Evolutionary conservation across 257 asterid species (phyloP), one percentile per base, ranked within the genome.

Genomic region (Salvia splendens): DNA sequence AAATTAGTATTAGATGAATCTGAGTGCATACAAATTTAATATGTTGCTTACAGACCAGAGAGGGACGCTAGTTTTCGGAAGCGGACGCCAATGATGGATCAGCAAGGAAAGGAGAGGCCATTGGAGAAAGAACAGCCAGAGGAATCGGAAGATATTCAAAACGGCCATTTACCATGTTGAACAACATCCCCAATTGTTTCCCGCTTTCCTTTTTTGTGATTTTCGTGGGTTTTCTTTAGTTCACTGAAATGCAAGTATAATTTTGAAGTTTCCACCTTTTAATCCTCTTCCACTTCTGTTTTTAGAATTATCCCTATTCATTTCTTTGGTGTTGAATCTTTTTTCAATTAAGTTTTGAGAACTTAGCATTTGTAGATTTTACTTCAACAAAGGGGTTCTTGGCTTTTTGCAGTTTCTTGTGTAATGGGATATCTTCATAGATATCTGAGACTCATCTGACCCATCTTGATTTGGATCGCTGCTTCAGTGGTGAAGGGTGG

Each of bases 141-240:
- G 38, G 98, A 89, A 64, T 3, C 41, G 1, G 98, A 89, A 16
- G 96, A 89, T 12, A 53, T 85, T 66, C 95, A 85, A 67, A 89
- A 86, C 5, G 96, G 95, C 52, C 97, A 96, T 71, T 82, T 77
- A 43, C 97, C 96, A 20, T 7, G 67, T 91, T 59, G 95, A 91
- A 70, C 91, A 86, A 74, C 96, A 86, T 33, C 54, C 20, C 35
- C 35, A 3, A 17, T 65, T 48, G 35, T 5, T 51, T 59, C 33
- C 49, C 40, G 3, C 3, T 52, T 10, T 12, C 12, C 3, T 50
- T 64, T 72, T 64, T 7, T n/a, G 10, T 30, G 64, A 49, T 47
- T 53, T 65, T 47, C 30, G 30, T 69, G 76, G 82, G 79, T 53
- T 69, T 20, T 71, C 56, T 56, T 20, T 60, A 12, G 30, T 69